Conservation (phyloP, 1,284 basidiomycete genomes). For the Sporisorium exsertum region DNA sequence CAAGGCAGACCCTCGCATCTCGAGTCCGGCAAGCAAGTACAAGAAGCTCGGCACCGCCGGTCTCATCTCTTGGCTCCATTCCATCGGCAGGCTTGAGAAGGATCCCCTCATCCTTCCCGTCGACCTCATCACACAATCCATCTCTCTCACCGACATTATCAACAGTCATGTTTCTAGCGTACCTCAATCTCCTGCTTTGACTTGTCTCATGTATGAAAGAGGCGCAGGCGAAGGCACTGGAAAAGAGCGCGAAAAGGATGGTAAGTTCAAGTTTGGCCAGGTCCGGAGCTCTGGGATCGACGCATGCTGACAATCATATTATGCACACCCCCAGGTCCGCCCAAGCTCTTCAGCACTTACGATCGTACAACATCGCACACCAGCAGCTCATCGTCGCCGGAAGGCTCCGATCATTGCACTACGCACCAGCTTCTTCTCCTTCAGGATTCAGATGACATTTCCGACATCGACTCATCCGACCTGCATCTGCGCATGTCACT, state of each 20-base stretch:
- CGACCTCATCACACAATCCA: conserved; percentile 60
- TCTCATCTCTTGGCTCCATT: conserved; percentile 66
- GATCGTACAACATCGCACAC: conserved; percentile 26
- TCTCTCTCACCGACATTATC: conserved; percentile 60
- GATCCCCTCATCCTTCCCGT: conserved; percentile 67
- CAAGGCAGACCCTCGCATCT: conserved; percentile 17
- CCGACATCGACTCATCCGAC: conserved; percentile 56
- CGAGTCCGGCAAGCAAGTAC: conserved; percentile 34
- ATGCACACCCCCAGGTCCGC: conserved; percentile 33
- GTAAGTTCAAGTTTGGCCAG: conserved; percentile 3
- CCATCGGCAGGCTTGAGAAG: conserved; percentile 60
- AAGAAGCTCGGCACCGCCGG: conserved; percentile 64
- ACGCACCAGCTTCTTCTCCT: conserved; percentile 55
- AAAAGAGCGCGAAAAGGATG: conserved; percentile 66
- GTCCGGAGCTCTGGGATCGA: no score
- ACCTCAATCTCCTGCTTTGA: conserved; percentile 50
- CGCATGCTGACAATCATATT: background rate
- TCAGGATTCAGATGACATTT: conserved; percentile 59
- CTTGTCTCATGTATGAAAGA: conserved; percentile 62
- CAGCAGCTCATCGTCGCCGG: conserved; percentile 25
- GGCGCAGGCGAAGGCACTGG: conserved; percentile 64
- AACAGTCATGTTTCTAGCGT: conserved; percentile 48
- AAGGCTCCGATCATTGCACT: conserved; percentile 23
- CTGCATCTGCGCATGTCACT: conserved; percentile 62
- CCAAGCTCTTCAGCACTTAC: conserved; percentile 60